phyloP scores from a whole-genome alignment of 768 basidiomycete genomes.

The Phylloporus sp. region DNA sequence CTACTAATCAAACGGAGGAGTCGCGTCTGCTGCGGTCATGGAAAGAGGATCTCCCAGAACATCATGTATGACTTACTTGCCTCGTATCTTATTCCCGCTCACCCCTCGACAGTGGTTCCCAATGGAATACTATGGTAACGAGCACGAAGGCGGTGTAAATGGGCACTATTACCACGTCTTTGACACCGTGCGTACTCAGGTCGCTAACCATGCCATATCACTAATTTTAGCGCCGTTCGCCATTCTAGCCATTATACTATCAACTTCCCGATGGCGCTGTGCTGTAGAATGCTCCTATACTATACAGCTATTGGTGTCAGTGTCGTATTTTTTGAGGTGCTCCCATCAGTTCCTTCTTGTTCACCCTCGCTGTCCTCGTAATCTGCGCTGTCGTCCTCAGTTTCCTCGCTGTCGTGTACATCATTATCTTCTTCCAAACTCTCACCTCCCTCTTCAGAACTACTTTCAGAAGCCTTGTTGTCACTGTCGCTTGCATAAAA shows the following conservation, averaged over 20 bases:
- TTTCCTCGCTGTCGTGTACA: slow-evolving; percentile 27
- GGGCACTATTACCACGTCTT: slow-evolving; percentile 80
- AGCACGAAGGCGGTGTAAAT: slow-evolving; percentile 50
- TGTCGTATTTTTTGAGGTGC: slow-evolving; percentile 8
- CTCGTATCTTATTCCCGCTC: not conserved
- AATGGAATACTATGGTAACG: slow-evolving; percentile 58
- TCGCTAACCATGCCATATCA: too few relatives aligned
- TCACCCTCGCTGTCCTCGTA: slow-evolving; percentile 16
- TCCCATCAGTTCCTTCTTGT: slow-evolving; percentile 18
- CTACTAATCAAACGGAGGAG: slow-evolving; percentile 53
- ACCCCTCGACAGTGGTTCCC: slow-evolving; percentile 62
- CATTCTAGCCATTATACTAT: slow-evolving; percentile 48
- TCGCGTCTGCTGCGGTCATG: slow-evolving; percentile 63
- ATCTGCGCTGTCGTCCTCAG: slow-evolving; percentile 23
- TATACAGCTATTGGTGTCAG: slow-evolving; percentile 4
- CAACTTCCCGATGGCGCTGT: slow-evolving; percentile 42
- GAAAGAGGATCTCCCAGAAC: slow-evolving; percentile 61
- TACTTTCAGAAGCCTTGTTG: slow-evolving; percentile 31
- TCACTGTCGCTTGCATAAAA: slow-evolving; percentile 57
- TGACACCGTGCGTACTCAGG: slow-evolving; percentile 48
- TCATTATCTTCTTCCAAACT: slow-evolving; percentile 23
- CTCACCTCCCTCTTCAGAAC: slow-evolving; percentile 32
- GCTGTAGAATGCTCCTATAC: slow-evolving; percentile 24
- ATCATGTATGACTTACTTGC: slow-evolving; percentile 46
- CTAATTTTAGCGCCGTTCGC: too few relatives aligned